Base-by-base conservation (phyloP, 2,329 filamentous ascomycete genomes). In the Alternaria brassicae region DNA sequence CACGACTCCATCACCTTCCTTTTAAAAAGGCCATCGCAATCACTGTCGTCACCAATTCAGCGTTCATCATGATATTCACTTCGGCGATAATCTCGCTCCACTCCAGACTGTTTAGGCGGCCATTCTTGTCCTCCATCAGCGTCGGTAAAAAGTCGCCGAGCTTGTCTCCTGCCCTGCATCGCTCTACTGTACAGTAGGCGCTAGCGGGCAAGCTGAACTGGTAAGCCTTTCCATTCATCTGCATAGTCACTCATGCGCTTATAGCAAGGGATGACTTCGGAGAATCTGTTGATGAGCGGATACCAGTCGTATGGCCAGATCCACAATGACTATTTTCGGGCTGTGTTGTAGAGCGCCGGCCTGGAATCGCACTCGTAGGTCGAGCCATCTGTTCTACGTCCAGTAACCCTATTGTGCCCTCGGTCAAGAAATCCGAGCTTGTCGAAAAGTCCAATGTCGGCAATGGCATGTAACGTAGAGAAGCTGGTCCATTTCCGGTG, bases 21-120 rank as follows among this genome's bases (percentile, higher is more conserved):
- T 68, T 10, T 73, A 82, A 81, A 61, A 86, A 85, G 12, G 80
- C 79, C 68, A 88, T 80, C 8, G 84, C 79, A 55, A 84, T 82
- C 56, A 79, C 82, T 8, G 84, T 86, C 0, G 84, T 86, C 19
- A 81, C 82, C 3, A 76, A 80, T 6, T 84, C 84, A 1, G 84
- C 85, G 61, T 74, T 74, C 71, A 74, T 72, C 79, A 86, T 86
- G 68, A 82, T 84, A 42, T 71, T 78, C 23, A 85, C 77, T 65
- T 88, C 85, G 12, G 85, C 84, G 0, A 85, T 80, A 7, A 87
- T 82, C 70, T 88, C 86, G 23, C 85, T 85, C 80, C 80, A 85
- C 59, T 86, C 83, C 1, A 88, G 80, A 36, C 80, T 80, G 53
- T 82, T 77, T 1, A 79, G 70, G 7, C 72, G 70, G 0, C 81